Percentiles rank a stretch among this genome's conserved stretches.
Conservation (phyloP, 2,329 filamentous ascomycete genomes). For the Fusarium agapanthi region DNA sequence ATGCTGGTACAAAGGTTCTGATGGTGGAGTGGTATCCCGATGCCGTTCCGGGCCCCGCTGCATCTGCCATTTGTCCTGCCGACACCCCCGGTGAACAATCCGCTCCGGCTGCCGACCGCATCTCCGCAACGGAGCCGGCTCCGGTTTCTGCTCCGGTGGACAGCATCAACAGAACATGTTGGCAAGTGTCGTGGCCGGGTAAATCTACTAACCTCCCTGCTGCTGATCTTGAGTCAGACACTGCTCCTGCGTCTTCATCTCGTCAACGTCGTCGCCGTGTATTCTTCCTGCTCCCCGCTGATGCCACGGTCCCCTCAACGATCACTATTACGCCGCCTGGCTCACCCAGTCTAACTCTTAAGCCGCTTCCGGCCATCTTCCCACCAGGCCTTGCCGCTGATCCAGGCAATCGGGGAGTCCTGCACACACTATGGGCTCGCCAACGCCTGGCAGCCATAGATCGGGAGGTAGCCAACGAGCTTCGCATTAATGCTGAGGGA, state of each 20-base stretch:
- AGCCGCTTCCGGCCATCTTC: constrained; percentile 88
- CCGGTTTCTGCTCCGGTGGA: constrained; percentile 5
- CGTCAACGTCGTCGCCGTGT: constrained; percentile 64
- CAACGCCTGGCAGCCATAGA: constrained; percentile 79
- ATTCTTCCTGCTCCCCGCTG: constrained; percentile 83
- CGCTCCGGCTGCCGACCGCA: constrained; percentile 25
- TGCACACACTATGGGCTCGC: constrained; percentile 93
- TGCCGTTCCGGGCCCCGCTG: constrained; percentile 30
- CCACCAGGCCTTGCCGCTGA: constrained; percentile 76
- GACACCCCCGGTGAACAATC: constrained; percentile 10
- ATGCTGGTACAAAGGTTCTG: constrained; percentile 88
- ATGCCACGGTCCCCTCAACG: constrained; percentile 74
- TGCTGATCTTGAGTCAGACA: constrained; percentile 49
- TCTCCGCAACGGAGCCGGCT: constrained; percentile 33
- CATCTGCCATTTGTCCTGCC: constrained; percentile 19
- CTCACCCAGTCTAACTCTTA: constrained; percentile 64
- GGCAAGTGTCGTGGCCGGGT: constrained; percentile 86
- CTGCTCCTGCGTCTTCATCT: constrained; percentile 38
- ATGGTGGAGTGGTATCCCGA: constrained; percentile 87
- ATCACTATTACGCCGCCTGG: constrained; percentile 68
- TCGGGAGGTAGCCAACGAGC: constrained; percentile 78
- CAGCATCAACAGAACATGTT: constrained; percentile 49
- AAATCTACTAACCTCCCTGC: constrained; percentile 77
- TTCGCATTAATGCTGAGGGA: constrained; percentile 78
- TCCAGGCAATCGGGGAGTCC: constrained; percentile 79